A percentile compares a stretch with the other conserved stretches of the same genome.
Conservation (phyloP, 1,284 basidiomycete genomes). For the Neotropicomus parvogracilis region DNA sequence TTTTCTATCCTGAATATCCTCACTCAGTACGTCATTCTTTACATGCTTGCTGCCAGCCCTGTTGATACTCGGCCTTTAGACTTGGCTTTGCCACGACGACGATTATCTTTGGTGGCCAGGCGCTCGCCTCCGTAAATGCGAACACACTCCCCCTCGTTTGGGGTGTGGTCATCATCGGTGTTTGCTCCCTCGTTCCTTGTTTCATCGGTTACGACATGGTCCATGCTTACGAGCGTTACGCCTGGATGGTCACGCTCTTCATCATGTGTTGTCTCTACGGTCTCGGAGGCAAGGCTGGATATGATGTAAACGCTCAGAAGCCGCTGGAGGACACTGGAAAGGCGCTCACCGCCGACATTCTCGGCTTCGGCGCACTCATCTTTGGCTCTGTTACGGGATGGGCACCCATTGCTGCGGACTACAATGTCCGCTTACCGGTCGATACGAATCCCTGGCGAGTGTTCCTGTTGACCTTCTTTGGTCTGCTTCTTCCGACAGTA, state of each 20-base stretch:
- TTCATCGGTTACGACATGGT: conserved; percentile 52
- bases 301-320: conserved; percentile 45
- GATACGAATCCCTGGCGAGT: conserved; percentile 44
- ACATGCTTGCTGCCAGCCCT: too few species aligned
- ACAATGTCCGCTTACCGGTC: conserved; percentile 50
- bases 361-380: conserved; percentile 57
- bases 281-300: conserved; percentile 50
- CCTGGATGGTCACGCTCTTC: conserved; percentile 56
- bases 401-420: conserved; percentile 53
- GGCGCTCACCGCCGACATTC: conserved; percentile 43
- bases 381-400: conserved; percentile 53
- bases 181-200: conserved; percentile 46
- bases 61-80: conserved; percentile 24
- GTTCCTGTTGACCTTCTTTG: conserved; percentile 54
- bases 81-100: conserved; percentile 45
- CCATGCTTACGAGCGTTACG: conserved; percentile 59
- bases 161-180: conserved; percentile 44
- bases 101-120: conserved; percentile 49
- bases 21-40: conserved; percentile 41
- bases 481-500: conserved; percentile 52
- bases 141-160: conserved; percentile 42
- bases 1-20: conserved; percentile 59
- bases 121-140: conserved; percentile 41
- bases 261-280: conserved; percentile 57
- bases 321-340: conserved; percentile 44